Percentiles rank a stretch among this genome's conserved stretches.
These are phyloP conservation scores for Aspergillus hortae DNA, from an alignment of 2,329 filamentous ascomycete species.

Conservation along the genomic window DNA sequence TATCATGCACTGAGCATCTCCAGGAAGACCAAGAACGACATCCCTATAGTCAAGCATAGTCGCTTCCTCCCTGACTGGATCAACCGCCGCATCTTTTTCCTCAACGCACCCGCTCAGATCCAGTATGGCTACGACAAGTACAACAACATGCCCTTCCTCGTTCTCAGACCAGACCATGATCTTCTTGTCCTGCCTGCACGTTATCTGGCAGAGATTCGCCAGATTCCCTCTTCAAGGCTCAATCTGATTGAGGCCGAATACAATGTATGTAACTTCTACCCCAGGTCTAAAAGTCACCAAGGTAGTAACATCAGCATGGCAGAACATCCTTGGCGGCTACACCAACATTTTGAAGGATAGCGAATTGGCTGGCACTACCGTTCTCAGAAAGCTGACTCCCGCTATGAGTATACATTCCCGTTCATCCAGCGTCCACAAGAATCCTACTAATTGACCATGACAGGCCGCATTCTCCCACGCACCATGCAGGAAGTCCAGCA, in stretches of 20 bases:
- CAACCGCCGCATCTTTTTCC: constrained; percentile 24
- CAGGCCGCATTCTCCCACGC: constrained; percentile 22
- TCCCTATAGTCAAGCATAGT: constrained; percentile 22
- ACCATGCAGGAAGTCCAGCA: constrained; percentile 24
- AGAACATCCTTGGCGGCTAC: constrained; percentile 28
- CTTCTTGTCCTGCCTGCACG: constrained; percentile 25
- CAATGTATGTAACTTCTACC: constrained; percentile 13
- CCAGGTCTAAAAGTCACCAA: background rate
- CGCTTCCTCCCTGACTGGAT: constrained; percentile 20
- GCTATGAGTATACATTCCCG: constrained; percentile 14
- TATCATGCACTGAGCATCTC: background rate
- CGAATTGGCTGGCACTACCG: constrained; percentile 19
- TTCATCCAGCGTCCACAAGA: background rate
- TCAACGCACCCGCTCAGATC: constrained; percentile 20
- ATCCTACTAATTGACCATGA: background rate
- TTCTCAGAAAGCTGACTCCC: constrained; percentile 23
- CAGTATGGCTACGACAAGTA: constrained; percentile 27
- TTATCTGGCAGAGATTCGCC: constrained; percentile 24
- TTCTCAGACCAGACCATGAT: constrained; percentile 28
- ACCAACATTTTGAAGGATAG: constrained; percentile 25
- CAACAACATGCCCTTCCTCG: constrained; percentile 22
- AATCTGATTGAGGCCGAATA: constrained; percentile 27
- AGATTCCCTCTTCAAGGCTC: constrained; percentile 14
- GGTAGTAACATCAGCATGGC: background rate
- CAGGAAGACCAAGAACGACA: background rate